Percentiles rank a stretch among this genome's conserved stretches.
Evolutionary conservation across 2,329 filamentous ascomycete species (phyloP).

Genomic region (Didymella sp.): DNA sequence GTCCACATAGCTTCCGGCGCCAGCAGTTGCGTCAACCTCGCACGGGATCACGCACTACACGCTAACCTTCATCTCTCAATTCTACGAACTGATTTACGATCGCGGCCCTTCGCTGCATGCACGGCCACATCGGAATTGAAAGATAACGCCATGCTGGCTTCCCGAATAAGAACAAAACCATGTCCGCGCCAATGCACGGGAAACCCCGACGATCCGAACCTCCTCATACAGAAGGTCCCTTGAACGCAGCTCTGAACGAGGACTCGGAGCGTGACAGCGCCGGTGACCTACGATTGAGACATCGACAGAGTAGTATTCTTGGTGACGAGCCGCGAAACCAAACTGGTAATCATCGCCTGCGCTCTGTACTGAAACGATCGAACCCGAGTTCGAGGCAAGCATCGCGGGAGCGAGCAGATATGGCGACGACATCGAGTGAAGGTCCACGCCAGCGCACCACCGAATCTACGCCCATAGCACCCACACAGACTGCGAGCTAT

Average conservation of each 20-base stretch:
- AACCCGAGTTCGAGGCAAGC: not conserved
- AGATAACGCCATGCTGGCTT: conserved; percentile 7
- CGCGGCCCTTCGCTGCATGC: not conserved
- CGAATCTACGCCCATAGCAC: conserved; percentile 44
- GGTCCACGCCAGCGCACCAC: conserved; percentile 34
- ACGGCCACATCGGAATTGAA: not conserved
- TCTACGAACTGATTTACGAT: not conserved
- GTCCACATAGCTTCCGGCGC: not conserved
- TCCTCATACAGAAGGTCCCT: not conserved
- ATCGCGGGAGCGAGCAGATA: not conserved
- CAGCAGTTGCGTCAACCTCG: conserved; percentile 19
- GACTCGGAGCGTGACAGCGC: not conserved
- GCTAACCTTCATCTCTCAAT: not conserved
- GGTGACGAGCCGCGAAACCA: conserved; percentile 1
- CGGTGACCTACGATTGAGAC: not conserved
- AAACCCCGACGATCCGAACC: conserved; percentile 1
- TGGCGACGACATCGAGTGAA: not conserved
- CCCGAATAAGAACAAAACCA: not conserved
- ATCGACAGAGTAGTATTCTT: not conserved
- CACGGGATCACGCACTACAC: conserved; percentile 22
- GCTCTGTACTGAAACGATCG: not conserved
- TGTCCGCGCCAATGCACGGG: conserved; percentile 2
- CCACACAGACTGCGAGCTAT: conserved; percentile 23
- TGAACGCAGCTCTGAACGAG: not conserved
- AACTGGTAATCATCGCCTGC: not conserved